Evolutionary conservation across 2,329 filamentous ascomycete species (phyloP).

Genomic region (Alternaria consortialis): DNA sequence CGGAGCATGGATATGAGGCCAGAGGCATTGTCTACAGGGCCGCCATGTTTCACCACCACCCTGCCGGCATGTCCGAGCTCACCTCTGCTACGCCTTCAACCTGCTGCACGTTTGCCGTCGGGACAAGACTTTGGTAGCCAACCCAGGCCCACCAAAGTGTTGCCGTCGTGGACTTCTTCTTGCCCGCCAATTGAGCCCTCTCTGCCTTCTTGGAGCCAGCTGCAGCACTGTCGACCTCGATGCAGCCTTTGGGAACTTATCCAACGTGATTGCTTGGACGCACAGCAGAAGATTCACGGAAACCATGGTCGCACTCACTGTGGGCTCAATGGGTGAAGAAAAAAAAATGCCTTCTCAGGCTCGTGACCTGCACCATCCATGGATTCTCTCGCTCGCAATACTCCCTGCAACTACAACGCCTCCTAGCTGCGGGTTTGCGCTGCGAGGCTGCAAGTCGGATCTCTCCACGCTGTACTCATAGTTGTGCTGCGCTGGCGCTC

Average conservation of each 20-base stretch:
- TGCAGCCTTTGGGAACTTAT: conserved; percentile 5
- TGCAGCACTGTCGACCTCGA: conserved; percentile 8
- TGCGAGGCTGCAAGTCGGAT: conserved; percentile 26
- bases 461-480: conserved; percentile 27
- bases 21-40: conserved; percentile 36
- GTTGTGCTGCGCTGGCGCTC: conserved; percentile 38
- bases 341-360: conserved; percentile 13
- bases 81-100: conserved; percentile 13
- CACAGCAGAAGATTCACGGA: conserved; percentile 8
- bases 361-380: conserved; percentile 29
- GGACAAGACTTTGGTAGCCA: conserved; percentile 20
- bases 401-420: conserved; percentile 32
- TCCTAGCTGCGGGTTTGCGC: conserved; percentile 23
- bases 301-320: conserved; percentile 13
- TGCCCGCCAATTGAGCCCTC: not conserved
- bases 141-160: conserved; percentile 26
- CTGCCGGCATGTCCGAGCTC: conserved; percentile 24
- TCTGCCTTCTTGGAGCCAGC: conserved; percentile 7
- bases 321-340: conserved; percentile 1
- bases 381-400: conserved; percentile 18
- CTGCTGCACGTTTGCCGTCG: conserved; percentile 14
- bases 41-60: conserved; percentile 43
- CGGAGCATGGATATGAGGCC: conserved; percentile 41
- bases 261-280: conserved; percentile 6
- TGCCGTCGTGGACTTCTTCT: conserved; percentile 7